Base-by-base conservation (phyloP, 257 asterid species). In the Solanum tacnaense region DNA sequence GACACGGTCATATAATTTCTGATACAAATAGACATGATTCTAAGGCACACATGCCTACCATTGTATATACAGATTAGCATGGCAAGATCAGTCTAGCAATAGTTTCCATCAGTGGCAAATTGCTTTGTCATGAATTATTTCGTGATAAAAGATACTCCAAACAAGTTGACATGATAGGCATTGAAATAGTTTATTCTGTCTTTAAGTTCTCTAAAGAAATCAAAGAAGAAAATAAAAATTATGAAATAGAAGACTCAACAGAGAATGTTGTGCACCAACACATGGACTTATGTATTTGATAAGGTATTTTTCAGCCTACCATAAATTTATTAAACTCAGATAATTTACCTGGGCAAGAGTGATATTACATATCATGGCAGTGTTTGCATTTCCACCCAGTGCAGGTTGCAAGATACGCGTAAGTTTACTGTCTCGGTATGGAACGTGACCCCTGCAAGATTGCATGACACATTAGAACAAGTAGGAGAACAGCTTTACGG, bases 321-420 rank as follows among this genome's bases (percentile, higher is more conserved):
- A 81, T 81, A 44, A 15, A 81, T 46, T 18, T 29, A 81, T 67
- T 32, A 58, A 25, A 20, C 76, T 36, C 52, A 13, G 35, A 71
- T n/a, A 44, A 72, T 72, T 89, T 90, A 97, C 99, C 98, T 97
- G 98, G 71, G 98, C 99, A 92, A 97, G 96, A 62, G 99, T 97
- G 89, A 97, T 96, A 89, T 97, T 97, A 95, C 99, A 97, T 91
- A 97, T 97, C 86, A 97, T 97, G 44, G 98, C 98, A 44, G 99
- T 97, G 89, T 97, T 97, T 34, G 99, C 97, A 92, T 97, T 97
- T 84, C 99, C 99, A 85, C 99, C 99, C 93, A 97, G 89, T 35
- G 99, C 98, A 25, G 99, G 96, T 90, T 97, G 99, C 93, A 97
- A 92, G 90, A 97, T 97, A 18, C 99, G 98, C 7, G 99, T 97